These are phyloP conservation scores for Hypoxylon sp. DNA, from an alignment of 2,329 filamentous ascomycete genomes.

Conservation along the genomic window DNA sequence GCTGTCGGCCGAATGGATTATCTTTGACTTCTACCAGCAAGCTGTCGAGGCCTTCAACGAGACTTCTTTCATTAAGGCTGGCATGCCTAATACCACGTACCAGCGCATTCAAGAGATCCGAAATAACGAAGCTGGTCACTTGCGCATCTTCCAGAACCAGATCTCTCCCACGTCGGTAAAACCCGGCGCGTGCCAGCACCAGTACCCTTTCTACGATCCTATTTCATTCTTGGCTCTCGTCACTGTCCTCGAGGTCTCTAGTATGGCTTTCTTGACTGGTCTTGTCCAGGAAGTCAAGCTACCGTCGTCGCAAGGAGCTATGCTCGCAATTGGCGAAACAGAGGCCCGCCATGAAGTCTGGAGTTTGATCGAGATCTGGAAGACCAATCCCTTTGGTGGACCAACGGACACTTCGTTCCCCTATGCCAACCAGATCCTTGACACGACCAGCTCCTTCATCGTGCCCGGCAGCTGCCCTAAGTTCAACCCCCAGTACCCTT, in stretches of 20 bases:
- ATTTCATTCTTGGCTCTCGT: conserved; percentile 50
- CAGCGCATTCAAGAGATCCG: conserved; percentile 56
- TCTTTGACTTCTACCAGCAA: conserved; percentile 61
- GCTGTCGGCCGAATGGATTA: conserved; percentile 61
- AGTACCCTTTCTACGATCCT: conserved; percentile 46
- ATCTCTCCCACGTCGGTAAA: conserved; percentile 60
- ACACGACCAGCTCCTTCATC: conserved; percentile 54
- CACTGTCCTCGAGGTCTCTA: conserved; percentile 56
- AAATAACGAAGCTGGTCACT: conserved; percentile 62
- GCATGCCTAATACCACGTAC: conserved; percentile 57
- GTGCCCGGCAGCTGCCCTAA: conserved; percentile 53
- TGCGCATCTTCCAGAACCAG: conserved; percentile 61
- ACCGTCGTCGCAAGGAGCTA: conserved; percentile 55
- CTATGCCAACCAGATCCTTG: conserved; percentile 60
- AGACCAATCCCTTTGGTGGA: conserved; percentile 58
- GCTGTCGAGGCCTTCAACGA: conserved; percentile 59
- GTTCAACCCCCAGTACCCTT: conserved; percentile 57
- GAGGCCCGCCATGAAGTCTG: conserved; percentile 60
- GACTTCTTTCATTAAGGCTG: conserved; percentile 51
- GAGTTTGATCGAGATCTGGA: conserved; percentile 60
- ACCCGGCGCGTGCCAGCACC: conserved; percentile 52
- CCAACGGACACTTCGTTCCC: conserved; percentile 60
- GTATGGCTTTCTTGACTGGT: conserved; percentile 59
- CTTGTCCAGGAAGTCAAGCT: conserved; percentile 55
- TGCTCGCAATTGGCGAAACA: conserved; percentile 56